These are phyloP conservation scores for Candida awuae DNA, from an alignment of 805 yeast species.

Conservation along the genomic window DNA sequence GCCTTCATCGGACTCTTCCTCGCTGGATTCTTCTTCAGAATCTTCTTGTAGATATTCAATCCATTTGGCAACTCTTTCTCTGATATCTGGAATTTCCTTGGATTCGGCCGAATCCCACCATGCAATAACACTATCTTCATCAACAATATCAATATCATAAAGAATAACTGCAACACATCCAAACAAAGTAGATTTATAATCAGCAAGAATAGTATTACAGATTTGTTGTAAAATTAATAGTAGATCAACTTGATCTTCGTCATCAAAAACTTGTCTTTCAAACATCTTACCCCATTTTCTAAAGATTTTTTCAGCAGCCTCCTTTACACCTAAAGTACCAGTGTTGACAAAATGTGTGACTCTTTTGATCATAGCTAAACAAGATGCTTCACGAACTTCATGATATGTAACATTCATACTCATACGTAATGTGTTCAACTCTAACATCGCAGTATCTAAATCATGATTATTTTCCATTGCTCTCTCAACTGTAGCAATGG, in stretches of 20 bases:
- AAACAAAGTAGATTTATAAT: conserved; percentile 43
- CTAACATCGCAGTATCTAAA: conserved; percentile 85
- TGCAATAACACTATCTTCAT: conserved; percentile 65
- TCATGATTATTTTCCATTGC: conserved; percentile 91
- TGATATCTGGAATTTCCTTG: conserved; percentile 34
- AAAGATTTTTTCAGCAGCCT: conserved; percentile 70
- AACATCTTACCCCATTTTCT: conserved; percentile 76
- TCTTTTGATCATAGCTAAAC: conserved; percentile 60
- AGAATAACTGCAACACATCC: conserved; percentile 48
- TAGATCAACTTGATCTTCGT: conserved; percentile 70
- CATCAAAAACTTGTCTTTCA: conserved; percentile 77
- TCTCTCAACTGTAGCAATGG: conserved; percentile 86
- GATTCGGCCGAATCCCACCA: conserved; percentile 71
- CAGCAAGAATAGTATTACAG: conserved; percentile 35
- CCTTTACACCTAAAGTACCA: conserved; percentile 65
- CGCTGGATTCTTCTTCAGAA: conserved; percentile 13
- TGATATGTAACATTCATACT: conserved; percentile 94
- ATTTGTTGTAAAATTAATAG: conserved; percentile 42
- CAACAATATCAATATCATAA: conserved; percentile 75
- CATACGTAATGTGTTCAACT: conserved; percentile 92
- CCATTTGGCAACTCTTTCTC: conserved; percentile 60
- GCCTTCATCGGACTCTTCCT: conserved; percentile 8
- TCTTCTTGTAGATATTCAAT: conserved; percentile 79
- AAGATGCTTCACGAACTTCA: conserved; percentile 80
- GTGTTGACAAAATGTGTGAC: conserved; percentile 69